Evolutionary conservation across 2,329 filamentous ascomycete species (phyloP).

Genomic region (Tricladium varicosporioides): DNA sequence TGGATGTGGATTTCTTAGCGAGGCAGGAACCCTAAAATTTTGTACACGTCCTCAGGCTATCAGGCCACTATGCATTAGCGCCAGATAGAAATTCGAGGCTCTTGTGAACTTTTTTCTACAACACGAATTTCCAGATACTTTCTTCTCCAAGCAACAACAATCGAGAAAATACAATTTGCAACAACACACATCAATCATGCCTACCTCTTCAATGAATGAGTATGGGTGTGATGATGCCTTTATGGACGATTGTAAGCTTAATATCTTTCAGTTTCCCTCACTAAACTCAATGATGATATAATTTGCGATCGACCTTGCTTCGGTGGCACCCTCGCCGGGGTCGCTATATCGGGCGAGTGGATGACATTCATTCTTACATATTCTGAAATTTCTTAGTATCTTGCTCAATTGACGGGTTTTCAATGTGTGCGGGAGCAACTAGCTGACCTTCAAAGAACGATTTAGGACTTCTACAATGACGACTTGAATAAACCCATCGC

Average conservation of each 20-base stretch:
- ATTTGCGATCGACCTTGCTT: slow-evolving; percentile 96
- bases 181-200: not conserved
- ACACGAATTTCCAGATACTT: not conserved
- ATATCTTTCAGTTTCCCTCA: slow-evolving; percentile 1
- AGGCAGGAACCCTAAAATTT: slow-evolving; percentile 20
- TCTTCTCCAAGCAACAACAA: not conserved
- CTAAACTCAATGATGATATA: slow-evolving; percentile 77
- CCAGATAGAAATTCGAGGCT: not conserved
- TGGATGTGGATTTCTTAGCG: slow-evolving; percentile 15
- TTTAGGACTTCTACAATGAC: slow-evolving; percentile 1
- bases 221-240: no score
- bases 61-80: slow-evolving; percentile 20
- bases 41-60: slow-evolving; percentile 3
- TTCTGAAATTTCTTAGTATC: slow-evolving; percentile 63
- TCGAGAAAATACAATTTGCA: not conserved
- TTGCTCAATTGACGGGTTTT: not conserved
- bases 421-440: not conserved
- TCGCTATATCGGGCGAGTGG: slow-evolving; percentile 70
- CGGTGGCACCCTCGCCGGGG: slow-evolving; percentile 90
- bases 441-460: slow-evolving; percentile 20
- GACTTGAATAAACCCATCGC: no score
- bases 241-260: slow-evolving; percentile 5
- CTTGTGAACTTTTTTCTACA: slow-evolving; percentile 8
- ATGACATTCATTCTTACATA: slow-evolving; percentile 99
- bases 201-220: not conserved